These are phyloP conservation scores for Biscogniauxia sp. DNA, from an alignment of 2,329 filamentous ascomycete genomes.

Conservation along the genomic window DNA sequence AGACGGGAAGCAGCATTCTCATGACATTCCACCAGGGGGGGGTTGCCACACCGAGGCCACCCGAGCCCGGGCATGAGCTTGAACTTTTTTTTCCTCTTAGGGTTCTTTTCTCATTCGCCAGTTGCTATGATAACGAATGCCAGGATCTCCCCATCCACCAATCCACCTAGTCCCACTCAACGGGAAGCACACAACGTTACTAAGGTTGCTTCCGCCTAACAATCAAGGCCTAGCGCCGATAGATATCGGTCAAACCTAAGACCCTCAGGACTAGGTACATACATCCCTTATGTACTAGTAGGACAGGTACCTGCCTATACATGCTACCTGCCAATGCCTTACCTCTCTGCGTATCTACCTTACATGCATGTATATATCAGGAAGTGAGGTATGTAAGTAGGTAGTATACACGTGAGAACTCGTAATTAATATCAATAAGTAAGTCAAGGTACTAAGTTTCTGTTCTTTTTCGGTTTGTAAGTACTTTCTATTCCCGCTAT, in stretches of 20 bases:
- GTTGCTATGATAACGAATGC: constrained; percentile 15
- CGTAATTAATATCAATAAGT: no score
- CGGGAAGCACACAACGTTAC: background rate
- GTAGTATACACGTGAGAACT: no score
- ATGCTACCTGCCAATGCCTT: background rate
- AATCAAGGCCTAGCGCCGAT: constrained; percentile 6
- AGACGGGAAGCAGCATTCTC: constrained; percentile 1
- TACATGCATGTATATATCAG: no score
- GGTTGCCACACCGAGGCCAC: constrained; percentile 2
- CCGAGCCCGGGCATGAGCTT: constrained; percentile 1
- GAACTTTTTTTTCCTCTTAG: background rate
- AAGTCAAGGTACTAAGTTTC: no score
- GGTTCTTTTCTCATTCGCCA: constrained; percentile 10
- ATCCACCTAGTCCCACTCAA: background rate
- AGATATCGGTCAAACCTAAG: background rate
- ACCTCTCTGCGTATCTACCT: no score
- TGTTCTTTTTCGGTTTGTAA: no score
- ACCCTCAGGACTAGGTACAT: background rate
- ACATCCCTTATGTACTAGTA: no score
- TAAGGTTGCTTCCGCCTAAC: background rate
- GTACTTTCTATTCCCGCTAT: no score
- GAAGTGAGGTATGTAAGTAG: no score
- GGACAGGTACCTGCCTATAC: no score
- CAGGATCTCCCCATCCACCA: background rate
- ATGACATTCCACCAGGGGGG: constrained; percentile 6